Conservation (phyloP, 345 rosid genomes). For the Melaleuca quinquenervia region DNA sequence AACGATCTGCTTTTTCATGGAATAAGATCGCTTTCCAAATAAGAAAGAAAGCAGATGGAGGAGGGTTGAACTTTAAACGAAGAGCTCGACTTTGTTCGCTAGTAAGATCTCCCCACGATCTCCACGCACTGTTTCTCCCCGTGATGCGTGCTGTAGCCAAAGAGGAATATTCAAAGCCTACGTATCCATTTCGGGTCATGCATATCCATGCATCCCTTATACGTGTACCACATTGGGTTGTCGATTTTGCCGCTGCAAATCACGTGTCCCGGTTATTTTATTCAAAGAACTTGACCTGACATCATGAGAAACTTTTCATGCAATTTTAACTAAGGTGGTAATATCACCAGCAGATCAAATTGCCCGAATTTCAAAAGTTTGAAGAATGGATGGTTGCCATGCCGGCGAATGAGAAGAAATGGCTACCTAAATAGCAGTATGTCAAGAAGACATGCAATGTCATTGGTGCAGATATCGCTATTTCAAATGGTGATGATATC, state of each 20-base stretch:
- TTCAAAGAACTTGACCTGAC: neutral
- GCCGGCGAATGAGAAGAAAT: neutral
- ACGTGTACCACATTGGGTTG: neutral
- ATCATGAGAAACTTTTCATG: neutral
- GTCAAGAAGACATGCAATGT: neutral
- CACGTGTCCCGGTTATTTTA: neutral
- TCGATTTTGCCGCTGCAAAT: neutral
- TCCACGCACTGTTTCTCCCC: neutral
- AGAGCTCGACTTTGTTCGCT: neutral
- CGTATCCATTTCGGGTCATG: neutral
- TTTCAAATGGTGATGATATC: neutral
- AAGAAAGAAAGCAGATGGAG: neutral
- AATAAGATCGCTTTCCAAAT: conserved; percentile 3
- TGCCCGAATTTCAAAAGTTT: neutral
- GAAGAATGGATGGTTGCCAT: neutral
- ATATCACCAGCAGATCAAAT: neutral
- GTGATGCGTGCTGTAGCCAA: neutral
- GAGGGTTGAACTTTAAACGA: neutral
- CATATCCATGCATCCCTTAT: neutral
- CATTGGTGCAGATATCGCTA: neutral
- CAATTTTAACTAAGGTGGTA: neutral
- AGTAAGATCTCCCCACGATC: neutral
- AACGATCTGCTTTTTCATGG: conserved; percentile 8
- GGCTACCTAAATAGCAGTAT: neutral
- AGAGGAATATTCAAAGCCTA: neutral